These are phyloP conservation scores for Gynochthodes officinalis DNA, from an alignment of 257 asterid genomes.

Conservation along the genomic window DNA sequence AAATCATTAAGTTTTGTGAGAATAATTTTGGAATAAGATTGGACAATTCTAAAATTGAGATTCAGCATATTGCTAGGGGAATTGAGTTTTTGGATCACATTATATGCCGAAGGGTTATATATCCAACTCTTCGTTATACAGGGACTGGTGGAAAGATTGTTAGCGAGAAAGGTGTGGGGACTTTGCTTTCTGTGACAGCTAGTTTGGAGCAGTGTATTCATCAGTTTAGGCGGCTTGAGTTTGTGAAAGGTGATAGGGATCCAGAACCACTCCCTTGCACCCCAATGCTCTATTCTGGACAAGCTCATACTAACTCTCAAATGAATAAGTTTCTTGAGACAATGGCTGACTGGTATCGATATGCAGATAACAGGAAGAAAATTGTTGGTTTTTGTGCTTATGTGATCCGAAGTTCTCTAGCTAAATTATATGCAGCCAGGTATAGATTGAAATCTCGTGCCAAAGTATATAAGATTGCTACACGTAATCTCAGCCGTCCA, in stretches of 20 bases:
- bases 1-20: slow-evolving; percentile 70
- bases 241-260: slow-evolving; percentile 84
- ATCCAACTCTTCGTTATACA: slow-evolving; percentile 90
- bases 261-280: slow-evolving; percentile 98
- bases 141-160: slow-evolving; percentile 78
- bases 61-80: slow-evolving; percentile 86
- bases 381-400: slow-evolving; percentile 93
- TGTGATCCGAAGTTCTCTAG: slow-evolving; percentile 90
- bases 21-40: slow-evolving; percentile 48
- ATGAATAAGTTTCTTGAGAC: slow-evolving; percentile 93
- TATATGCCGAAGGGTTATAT: slow-evolving; percentile 73
- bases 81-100: slow-evolving; percentile 84
- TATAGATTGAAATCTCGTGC: slow-evolving; percentile 93
- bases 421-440: slow-evolving; percentile 89
- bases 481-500: slow-evolving; percentile 77
- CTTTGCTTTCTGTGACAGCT: slow-evolving; percentile 87
- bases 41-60: slow-evolving; percentile 76
- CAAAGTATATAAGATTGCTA: slow-evolving; percentile 85
- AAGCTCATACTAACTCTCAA: slow-evolving; percentile 92
- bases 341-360: slow-evolving; percentile 96
- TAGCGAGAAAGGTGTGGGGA: slow-evolving; percentile 86
- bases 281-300: slow-evolving; percentile 95
- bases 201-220: slow-evolving; percentile 80
- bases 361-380: slow-evolving; percentile 90
- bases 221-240: slow-evolving; percentile 66